Conservation (phyloP, 139 green algal genomes). For the Chlorella sp. region DNA sequence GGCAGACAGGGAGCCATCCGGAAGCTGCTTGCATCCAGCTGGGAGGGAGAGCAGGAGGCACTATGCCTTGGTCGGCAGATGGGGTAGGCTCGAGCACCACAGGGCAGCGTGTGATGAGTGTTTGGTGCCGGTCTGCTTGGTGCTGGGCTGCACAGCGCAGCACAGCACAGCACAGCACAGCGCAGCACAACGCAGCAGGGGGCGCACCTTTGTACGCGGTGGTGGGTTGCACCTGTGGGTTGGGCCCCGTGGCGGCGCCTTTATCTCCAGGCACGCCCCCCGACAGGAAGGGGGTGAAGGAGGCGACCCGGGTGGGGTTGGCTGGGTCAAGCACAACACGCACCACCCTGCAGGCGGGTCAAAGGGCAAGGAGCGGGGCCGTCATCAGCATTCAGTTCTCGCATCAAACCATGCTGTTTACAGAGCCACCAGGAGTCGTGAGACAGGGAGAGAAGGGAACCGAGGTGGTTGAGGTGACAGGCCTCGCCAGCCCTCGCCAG, state of each 20-base stretch:
- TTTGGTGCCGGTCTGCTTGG: neutral
- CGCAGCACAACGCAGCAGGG: neutral
- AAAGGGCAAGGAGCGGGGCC: too few species aligned
- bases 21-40: too few species aligned
- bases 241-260: neutral
- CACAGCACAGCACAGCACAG: too few species aligned
- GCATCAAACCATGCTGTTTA: too few species aligned
- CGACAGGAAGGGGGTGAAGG: conserved; percentile 3
- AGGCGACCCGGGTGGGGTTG: neutral
- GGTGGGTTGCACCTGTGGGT: neutral
- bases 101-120: too few species aligned
- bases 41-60: too few species aligned
- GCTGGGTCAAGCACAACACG: neutral
- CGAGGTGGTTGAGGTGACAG: too few species aligned
- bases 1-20: neutral
- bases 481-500: too few species aligned
- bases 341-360: neutral
- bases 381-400: too few species aligned
- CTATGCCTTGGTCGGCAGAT: too few species aligned
- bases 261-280: conserved; percentile 30
- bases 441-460: too few species aligned
- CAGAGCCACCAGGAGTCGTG: too few species aligned
- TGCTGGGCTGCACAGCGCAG: neutral
- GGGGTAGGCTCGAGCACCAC: neutral
- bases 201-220: neutral